Conservation (phyloP, 225 moss, liverwort and hornwort species). For the Marchantia paleacea region DNA sequence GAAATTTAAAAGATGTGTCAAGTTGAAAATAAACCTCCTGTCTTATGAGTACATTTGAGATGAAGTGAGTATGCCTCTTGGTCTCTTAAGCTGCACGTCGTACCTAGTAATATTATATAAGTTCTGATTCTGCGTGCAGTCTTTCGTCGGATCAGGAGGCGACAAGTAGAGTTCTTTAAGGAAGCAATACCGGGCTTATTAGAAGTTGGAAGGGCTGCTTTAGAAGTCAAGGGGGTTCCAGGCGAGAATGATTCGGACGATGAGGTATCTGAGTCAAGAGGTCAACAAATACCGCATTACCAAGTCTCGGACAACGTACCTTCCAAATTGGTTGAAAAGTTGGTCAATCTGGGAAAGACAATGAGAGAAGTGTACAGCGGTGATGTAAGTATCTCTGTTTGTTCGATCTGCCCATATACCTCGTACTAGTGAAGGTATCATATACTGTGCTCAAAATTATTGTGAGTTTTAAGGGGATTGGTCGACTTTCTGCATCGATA, state of each 20-base stretch:
- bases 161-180: conserved; percentile 63
- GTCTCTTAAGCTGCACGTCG: too few relatives aligned
- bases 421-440: background rate
- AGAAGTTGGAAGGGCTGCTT: conserved; percentile 48
- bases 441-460: too few relatives aligned
- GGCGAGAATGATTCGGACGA: conserved; percentile 24
- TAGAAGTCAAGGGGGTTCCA: conserved; percentile 44
- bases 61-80: too few relatives aligned
- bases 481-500: background rate
- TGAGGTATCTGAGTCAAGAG: conserved; percentile 10
- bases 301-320: background rate
- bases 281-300: background rate
- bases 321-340: conserved; percentile 20
- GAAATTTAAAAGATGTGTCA: too few relatives aligned
- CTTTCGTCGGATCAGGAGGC: conserved; percentile 70
- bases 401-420: background rate
- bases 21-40: too few relatives aligned
- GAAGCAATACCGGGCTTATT: conserved; percentile 65
- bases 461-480: background rate
- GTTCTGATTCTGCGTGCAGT: conserved; percentile 35
- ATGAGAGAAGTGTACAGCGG: conserved; percentile 38
- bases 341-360: conserved; percentile 36
- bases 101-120: background rate
- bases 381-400: conserved; percentile 24
- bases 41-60: too few relatives aligned